Conservation (phyloP, 805 yeast genomes). For the Metschnikowia proteae region DNA sequence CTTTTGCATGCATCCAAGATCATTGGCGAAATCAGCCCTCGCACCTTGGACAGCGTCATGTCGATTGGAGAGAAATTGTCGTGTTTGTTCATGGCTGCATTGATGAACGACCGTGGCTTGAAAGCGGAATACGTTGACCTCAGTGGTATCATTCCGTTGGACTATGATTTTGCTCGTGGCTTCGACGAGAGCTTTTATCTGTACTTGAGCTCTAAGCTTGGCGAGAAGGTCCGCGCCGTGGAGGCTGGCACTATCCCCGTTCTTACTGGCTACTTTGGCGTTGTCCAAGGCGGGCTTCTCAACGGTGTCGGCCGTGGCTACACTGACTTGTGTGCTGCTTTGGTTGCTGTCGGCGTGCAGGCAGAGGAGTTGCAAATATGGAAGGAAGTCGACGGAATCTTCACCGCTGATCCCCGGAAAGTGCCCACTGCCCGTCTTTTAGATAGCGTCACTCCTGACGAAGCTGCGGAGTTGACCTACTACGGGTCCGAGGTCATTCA, state of each 20-base stretch:
- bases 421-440: constrained; percentile 85
- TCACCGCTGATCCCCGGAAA: constrained; percentile 97
- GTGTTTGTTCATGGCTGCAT: constrained; percentile 82
- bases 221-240: constrained; percentile 43
- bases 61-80: constrained; percentile 91
- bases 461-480: constrained; percentile 96
- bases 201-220: constrained; percentile 50
- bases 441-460: constrained; percentile 92
- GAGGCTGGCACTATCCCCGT: constrained; percentile 66
- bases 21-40: constrained; percentile 84
- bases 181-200: constrained; percentile 66
- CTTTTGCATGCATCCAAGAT: constrained; percentile 83
- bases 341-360: constrained; percentile 85
- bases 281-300: constrained; percentile 91
- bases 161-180: constrained; percentile 51
- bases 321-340: constrained; percentile 96
- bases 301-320: constrained; percentile 96
- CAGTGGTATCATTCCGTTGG: constrained; percentile 64
- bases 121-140: constrained; percentile 77
- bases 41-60: constrained; percentile 87
- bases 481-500: constrained; percentile 98
- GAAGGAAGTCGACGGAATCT: constrained; percentile 99
- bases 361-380: constrained; percentile 96
- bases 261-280: constrained; percentile 92
- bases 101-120: constrained; percentile 79